Base-by-base conservation (phyloP, 2,329 filamentous ascomycete genomes). In the Pseudocercospora eumusae region DNA sequence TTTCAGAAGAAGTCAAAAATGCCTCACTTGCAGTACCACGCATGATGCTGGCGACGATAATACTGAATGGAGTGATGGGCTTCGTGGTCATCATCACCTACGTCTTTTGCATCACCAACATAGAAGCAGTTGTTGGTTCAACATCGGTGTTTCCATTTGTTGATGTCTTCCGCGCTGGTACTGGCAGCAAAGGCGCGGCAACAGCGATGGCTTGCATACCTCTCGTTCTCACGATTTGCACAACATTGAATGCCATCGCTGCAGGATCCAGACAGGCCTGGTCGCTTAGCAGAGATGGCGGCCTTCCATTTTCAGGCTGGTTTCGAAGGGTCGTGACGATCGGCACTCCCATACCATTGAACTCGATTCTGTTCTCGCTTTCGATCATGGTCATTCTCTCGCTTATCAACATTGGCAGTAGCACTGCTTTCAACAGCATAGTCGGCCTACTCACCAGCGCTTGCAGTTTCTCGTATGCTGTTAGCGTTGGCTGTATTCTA, bases 31-130 rank as follows among this genome's bases (percentile, higher is more conserved):
- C 74, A 2, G 74, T 83, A 1, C 81, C 81, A 3, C 70, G 74
- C 50, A 76, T 76, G 25, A 81, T 83, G 71, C 73, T 82, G 27
- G 74, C 74, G 56, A 78, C 75, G 1, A 74, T 78, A 9, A 47
- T 78, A 10, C 69, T 82, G 52, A 82, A 82, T 58, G 80, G 78
- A 1, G 65, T 68, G 4, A 66, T 81, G 13, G 80, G 79, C 0
- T 79, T 82, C 57, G 58, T 76, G 31, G 76, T 76, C 64, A 62
- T 77, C 4, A 69, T 80, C 50, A 75, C 76, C 3, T 69, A 77
- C 10, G 68, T 79, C 2, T 80, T 77, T 67, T 76, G 73, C 58
- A 75, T 78, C 55, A 75, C 73, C 3, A 71, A 78, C 50, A 54
- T 80, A 3, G 68, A 76, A 21, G 53, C 59, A 9, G 52, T 65